A percentile compares a stretch with the other conserved stretches of the same genome.
phyloP scores from a whole-genome alignment of 306 rosid genomes.

The Comarum palustre region DNA sequence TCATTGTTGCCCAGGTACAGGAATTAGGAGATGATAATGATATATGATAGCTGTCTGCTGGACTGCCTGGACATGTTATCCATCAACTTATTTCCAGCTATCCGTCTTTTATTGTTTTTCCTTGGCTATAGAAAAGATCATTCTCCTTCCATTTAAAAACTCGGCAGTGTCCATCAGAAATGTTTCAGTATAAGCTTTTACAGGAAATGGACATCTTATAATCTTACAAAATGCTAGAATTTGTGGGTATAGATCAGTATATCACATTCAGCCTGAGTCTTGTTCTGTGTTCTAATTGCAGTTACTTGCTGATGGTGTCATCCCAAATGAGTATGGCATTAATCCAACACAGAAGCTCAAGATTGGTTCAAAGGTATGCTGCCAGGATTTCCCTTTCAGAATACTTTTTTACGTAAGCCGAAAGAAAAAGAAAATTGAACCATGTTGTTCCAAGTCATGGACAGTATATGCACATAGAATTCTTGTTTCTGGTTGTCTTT shows the following conservation, averaged over 20 bases:
- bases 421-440: not conserved
- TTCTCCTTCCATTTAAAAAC: not conserved
- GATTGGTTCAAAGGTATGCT: slow-evolving; percentile 84
- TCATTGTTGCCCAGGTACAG: slow-evolving; percentile 91
- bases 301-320: slow-evolving; percentile 95
- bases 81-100: not conserved
- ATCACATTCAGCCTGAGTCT: slow-evolving; percentile 16
- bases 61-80: not conserved
- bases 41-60: not conserved
- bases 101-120: not conserved
- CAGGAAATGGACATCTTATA: not conserved
- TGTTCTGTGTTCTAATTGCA: slow-evolving; percentile 33
- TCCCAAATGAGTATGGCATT: slow-evolving; percentile 97
- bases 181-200: not conserved
- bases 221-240: slow-evolving; percentile 6
- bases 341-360: slow-evolving; percentile 86
- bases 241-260: slow-evolving; percentile 11
- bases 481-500: slow-evolving; percentile 17
- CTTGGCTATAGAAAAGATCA: not conserved
- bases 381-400: not conserved
- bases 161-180: not conserved
- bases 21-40: not conserved
- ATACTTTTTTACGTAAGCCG: not conserved
- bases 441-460: not conserved
- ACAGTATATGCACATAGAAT: not conserved